phyloP scores from a whole-genome alignment of 768 basidiomycete genomes.

The Leccinum incarnatum region DNA sequence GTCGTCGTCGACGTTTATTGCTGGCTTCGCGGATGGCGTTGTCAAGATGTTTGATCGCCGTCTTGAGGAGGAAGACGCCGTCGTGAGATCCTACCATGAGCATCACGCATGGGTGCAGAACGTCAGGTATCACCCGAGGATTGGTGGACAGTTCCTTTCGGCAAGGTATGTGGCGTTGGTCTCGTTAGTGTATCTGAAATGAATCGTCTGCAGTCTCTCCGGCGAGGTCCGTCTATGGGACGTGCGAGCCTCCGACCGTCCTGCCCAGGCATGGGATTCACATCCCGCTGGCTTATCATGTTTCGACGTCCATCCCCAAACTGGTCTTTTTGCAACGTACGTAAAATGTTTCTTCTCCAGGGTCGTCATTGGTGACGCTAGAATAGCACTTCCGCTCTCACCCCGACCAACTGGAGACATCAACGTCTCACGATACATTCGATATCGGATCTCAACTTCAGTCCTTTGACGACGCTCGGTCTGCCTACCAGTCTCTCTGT shows the following conservation, averaged over 20 bases:
- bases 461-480: slow-evolving; percentile 41
- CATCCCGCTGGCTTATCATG: slow-evolving; percentile 73
- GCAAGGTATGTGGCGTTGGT: slow-evolving; percentile 59
- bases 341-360: slow-evolving; percentile 26
- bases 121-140: slow-evolving; percentile 77
- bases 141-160: slow-evolving; percentile 71
- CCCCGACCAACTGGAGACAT: slow-evolving; percentile 57
- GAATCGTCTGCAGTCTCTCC: slow-evolving; percentile 57
- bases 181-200: not conserved
- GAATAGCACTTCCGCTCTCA: slow-evolving; percentile 57
- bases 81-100: slow-evolving; percentile 71
- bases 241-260: slow-evolving; percentile 58
- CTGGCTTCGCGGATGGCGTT: slow-evolving; percentile 90
- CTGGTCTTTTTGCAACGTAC: slow-evolving; percentile 84
- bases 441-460: slow-evolving; percentile 36
- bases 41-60: slow-evolving; percentile 91
- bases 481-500: slow-evolving; percentile 54
- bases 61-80: slow-evolving; percentile 77
- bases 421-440: slow-evolving; percentile 65
- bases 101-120: slow-evolving; percentile 92
- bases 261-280: slow-evolving; percentile 60
- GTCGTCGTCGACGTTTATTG: slow-evolving; percentile 75
- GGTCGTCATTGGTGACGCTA: slow-evolving; percentile 5
- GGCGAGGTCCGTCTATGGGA: slow-evolving; percentile 95
- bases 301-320: slow-evolving; percentile 83